Evolutionary conservation across 306 rosid genomes (phyloP).

Genomic region (Fragaria iinumae): DNA sequence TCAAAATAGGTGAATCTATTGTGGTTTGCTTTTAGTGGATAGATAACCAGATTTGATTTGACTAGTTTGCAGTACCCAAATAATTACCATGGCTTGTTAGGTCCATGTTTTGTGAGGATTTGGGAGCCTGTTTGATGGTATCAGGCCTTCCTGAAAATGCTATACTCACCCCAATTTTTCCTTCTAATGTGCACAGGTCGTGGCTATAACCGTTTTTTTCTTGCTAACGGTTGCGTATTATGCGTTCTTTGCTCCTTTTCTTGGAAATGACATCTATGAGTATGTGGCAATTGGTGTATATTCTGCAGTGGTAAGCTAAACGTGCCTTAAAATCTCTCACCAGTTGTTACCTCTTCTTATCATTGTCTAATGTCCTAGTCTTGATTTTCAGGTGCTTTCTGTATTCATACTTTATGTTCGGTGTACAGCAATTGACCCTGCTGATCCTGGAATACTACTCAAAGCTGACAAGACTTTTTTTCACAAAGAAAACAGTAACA

Average conservation of each 20-base stretch:
- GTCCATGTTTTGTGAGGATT: conserved; percentile 5
- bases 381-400: conserved; percentile 59
- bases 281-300: conserved; percentile 68
- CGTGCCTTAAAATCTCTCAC: not conserved
- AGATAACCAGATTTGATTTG: not conserved
- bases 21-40: not conserved
- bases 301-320: conserved; percentile 56
- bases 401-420: conserved; percentile 73
- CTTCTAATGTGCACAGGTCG: conserved; percentile 52
- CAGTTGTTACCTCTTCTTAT: not conserved
- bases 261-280: conserved; percentile 50
- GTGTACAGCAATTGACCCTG: conserved; percentile 81
- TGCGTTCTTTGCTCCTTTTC: conserved; percentile 82
- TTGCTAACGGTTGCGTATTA: conserved; percentile 70
- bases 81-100: not conserved
- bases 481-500: conserved; percentile 40
- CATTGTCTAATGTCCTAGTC: conserved; percentile 19
- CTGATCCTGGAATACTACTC: conserved; percentile 60
- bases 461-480: conserved; percentile 51
- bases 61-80: not conserved
- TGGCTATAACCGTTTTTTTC: conserved; percentile 79
- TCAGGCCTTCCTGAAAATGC: not conserved
- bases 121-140: conserved; percentile 11
- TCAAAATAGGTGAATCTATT: not conserved
- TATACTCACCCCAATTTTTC: conserved; percentile 16